Evolutionary conservation across 768 basidiomycete species (phyloP).

Genomic region (Psilocybe tampanensis): DNA sequence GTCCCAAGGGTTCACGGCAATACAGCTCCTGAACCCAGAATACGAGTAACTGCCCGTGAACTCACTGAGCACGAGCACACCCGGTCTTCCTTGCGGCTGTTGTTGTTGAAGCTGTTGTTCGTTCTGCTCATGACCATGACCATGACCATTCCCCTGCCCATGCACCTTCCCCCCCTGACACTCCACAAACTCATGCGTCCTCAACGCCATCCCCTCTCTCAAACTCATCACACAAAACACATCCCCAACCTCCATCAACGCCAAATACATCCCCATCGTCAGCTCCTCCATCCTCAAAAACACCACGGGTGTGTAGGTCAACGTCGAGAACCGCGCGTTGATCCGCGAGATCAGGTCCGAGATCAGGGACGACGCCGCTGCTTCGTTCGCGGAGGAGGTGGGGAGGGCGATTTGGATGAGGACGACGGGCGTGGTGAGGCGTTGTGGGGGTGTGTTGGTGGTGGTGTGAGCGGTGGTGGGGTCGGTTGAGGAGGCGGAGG

Average conservation of each 20-base stretch:
- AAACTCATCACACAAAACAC: slow-evolving; percentile 85
- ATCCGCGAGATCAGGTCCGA: slow-evolving; percentile 78
- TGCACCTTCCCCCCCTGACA: slow-evolving; percentile 75
- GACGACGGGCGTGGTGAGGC: slow-evolving; percentile 62
- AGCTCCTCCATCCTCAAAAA: slow-evolving; percentile 85
- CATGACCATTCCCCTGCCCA: neutral
- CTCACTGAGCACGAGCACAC: slow-evolving; percentile 31
- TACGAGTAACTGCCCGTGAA: slow-evolving; percentile 89
- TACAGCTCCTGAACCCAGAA: slow-evolving; percentile 84
- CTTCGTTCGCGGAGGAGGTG: slow-evolving; percentile 75
- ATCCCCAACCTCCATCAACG: slow-evolving; percentile 79
- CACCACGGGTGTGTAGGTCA: slow-evolving; percentile 87
- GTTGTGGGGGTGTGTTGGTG: neutral
- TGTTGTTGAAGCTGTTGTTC: no score
- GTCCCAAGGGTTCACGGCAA: slow-evolving; percentile 88
- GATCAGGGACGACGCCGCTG: slow-evolving; percentile 46
- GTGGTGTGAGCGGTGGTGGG: neutral
- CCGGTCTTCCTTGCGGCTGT: no score
- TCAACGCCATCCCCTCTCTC: slow-evolving; percentile 86
- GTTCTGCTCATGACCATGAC: neutral
- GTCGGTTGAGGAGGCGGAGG: neutral
- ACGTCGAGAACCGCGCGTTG: slow-evolving; percentile 80
- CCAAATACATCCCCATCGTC: slow-evolving; percentile 86
- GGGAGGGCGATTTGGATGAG: slow-evolving; percentile 88
- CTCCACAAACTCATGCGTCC: slow-evolving; percentile 84